Base-by-base conservation (phyloP, 768 basidiomycete species). In the Phaeotremella skinneri region DNA sequence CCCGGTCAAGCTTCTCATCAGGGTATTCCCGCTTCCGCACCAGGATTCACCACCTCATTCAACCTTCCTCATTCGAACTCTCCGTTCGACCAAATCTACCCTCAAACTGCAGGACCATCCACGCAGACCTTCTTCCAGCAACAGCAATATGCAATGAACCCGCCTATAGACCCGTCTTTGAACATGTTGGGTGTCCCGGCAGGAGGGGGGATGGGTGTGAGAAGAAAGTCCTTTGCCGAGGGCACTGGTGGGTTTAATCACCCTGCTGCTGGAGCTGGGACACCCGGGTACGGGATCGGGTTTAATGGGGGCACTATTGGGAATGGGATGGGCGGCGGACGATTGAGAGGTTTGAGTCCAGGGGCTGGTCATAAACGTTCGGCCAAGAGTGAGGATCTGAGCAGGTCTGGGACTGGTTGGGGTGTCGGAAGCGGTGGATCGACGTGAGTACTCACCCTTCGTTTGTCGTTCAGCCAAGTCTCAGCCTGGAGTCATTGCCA, bases 371-470 rank as follows among this genome's bases (percentile, higher is more conserved):
- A 83, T 52, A 78, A 80, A 64, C 80, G 86, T 16, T 79, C 80
- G 20, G 82, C 82, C 30, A 84, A 85, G 61, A 85, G 83, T 39
- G 87, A 88, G 73, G 87, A 87, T 67, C 78, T 86, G 9, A 69
- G 71, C 13, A 52, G 65, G 31, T 32, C 27, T 2, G 62, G 64
- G 3, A 59, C 64, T 31, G 70, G 64, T 16, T 73, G 69, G 69
- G 72, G 72, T 23, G 57, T 73, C 2, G 71, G 69, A 43, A 56
- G 52, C 7, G 71, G 69, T 49, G 72, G 67, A 37, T 69, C 69
- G 21, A 73, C 72, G 69, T 73, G 55, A 65, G 70, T 68, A 7
- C 25, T 42, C 45, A 26, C 29, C 20, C 27, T 20, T 45, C 29
- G 32, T 41, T 4, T 14, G 39, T n/a, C n/a, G n/a, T n/a, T n/a